Base-by-base conservation (phyloP, 2,329 filamentous ascomycete species). In the Xenosphaeropsis pyriputrescens region DNA sequence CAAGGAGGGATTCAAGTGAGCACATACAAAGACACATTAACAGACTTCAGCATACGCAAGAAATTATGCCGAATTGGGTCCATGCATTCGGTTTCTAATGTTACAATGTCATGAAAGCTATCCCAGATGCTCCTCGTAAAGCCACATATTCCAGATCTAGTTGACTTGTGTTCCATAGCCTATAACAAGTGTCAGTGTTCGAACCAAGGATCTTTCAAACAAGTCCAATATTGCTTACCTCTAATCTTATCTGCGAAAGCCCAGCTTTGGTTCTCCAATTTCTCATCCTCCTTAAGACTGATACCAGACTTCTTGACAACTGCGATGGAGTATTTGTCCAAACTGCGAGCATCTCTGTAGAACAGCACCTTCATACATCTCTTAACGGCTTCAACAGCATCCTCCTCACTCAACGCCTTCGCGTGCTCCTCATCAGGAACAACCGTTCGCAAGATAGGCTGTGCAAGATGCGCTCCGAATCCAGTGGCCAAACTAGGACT, bases 291-390 rank as follows among this genome's bases (percentile, higher is more conserved):
- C 59, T 79, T 79, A 48, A 95, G 58, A 39, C 93, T 81, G 41
- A 96, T 77, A n/a, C 83, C 85, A 35, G 85, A 84, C 63, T 85
- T 82, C 39, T 84, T 91, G 40, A 98, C 71, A 39, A 96, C 71
- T 15, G 89, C 89, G 57, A 96, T 79, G 47, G 84, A 91, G 67
- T 95, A 98, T 49, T 73, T 71, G 62, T 95, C 86, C 63, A 91
- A 64, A 64, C 84, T 93, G 60, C 91, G 78, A 33, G 91, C 91
- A 63, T 98, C 91, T 52, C 91, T 75, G 69, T 98, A 98, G 68
- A 84, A 98, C 43, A 98, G 70, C 38, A 96, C 89, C 73, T 96
- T 96, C 84, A 98, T 88, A 62, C 86, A 94, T 64, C 94, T 83
- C 67, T 82, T 82, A 55, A 98, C 64, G 31, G 85, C 72, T 41